Evolutionary conservation across 352 stramenopile genomes (phyloP).

Genomic region (Phytophthora pini): DNA sequence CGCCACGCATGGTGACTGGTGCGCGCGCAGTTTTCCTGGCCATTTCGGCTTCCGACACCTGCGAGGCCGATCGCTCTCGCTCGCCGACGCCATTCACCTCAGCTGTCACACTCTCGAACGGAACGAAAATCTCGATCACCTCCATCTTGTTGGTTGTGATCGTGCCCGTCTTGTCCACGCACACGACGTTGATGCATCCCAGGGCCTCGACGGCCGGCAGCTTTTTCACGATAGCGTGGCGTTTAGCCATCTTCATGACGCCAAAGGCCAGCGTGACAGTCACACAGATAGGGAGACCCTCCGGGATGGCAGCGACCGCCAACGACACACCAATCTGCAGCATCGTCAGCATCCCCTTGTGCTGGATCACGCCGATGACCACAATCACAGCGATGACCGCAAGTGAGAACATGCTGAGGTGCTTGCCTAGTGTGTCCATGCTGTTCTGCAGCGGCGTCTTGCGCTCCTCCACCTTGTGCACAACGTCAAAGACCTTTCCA

Average conservation of each 20-base stretch:
- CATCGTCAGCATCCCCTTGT: slow-evolving; percentile 95
- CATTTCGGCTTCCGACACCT: slow-evolving; percentile 10
- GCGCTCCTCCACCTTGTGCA: slow-evolving; percentile 92
- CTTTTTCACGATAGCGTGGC: slow-evolving; percentile 90
- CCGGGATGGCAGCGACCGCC: slow-evolving; percentile 75
- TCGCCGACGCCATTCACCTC: slow-evolving; percentile 69
- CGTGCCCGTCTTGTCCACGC: slow-evolving; percentile 95
- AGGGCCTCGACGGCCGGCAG: slow-evolving; percentile 85
- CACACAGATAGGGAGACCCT: slow-evolving; percentile 83
- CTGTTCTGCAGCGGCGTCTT: slow-evolving; percentile 95
- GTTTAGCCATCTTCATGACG: slow-evolving; percentile 89
- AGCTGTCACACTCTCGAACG: slow-evolving; percentile 76
- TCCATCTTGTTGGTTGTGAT: slow-evolving; percentile 93
- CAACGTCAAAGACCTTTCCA: slow-evolving; percentile 94
- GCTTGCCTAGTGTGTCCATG: slow-evolving; percentile 97
- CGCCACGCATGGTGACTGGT: slow-evolving; percentile 66
- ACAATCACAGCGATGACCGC: slow-evolving; percentile 95
- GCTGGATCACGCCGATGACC: slow-evolving; percentile 91
- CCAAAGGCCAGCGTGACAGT: slow-evolving; percentile 82
- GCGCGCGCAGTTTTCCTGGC: slow-evolving; percentile 17
- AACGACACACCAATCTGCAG: slow-evolving; percentile 96
- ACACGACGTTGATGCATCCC: slow-evolving; percentile 94
- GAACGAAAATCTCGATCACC: slow-evolving; percentile 84
- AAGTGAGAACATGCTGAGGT: slow-evolving; percentile 94
- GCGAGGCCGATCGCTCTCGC: slow-evolving; percentile 23